These are phyloP conservation scores for Teratosphaeria pseudoeucalypti DNA, from an alignment of 2,329 filamentous ascomycete genomes.

Conservation along the genomic window DNA sequence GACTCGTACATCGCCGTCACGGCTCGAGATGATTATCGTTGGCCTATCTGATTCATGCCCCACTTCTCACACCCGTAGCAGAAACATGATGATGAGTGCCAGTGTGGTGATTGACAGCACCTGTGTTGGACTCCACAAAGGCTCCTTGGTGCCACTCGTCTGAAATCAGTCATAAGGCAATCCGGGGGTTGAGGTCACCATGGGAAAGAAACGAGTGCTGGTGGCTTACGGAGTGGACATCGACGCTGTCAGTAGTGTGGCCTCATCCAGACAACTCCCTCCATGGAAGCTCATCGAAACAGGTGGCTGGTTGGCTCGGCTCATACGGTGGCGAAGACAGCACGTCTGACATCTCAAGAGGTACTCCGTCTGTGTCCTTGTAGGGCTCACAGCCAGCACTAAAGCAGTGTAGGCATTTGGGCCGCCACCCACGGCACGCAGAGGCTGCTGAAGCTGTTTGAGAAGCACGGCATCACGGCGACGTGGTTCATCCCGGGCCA, in stretches of 20 bases:
- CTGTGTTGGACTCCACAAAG: not conserved
- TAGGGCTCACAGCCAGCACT: not conserved
- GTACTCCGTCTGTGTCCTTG: not conserved
- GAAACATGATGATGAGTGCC: no score
- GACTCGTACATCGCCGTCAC: no score
- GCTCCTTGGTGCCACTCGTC: no score
- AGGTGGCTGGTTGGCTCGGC: slow-evolving; percentile 55
- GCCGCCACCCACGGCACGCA: slow-evolving; percentile 55
- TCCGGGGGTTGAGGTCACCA: not conserved
- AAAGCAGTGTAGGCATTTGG: slow-evolving; percentile 36
- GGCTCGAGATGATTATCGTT: no score
- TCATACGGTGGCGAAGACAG: slow-evolving; percentile 64
- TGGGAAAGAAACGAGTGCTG: slow-evolving; percentile 18
- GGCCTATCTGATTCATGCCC: no score
- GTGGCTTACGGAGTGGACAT: slow-evolving; percentile 47
- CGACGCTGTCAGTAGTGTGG: slow-evolving; percentile 44
- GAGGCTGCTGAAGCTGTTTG: slow-evolving; percentile 58
- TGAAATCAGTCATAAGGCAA: no score
- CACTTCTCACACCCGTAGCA: no score
- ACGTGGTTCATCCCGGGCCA: slow-evolving; percentile 55
- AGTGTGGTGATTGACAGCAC: no score
- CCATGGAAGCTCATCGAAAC: not conserved
- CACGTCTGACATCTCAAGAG: slow-evolving; percentile 59
- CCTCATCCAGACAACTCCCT: not conserved
- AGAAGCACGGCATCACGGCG: slow-evolving; percentile 59